phyloP scores from a whole-genome alignment of 768 basidiomycete genomes.

The Lactarius vividus region DNA sequence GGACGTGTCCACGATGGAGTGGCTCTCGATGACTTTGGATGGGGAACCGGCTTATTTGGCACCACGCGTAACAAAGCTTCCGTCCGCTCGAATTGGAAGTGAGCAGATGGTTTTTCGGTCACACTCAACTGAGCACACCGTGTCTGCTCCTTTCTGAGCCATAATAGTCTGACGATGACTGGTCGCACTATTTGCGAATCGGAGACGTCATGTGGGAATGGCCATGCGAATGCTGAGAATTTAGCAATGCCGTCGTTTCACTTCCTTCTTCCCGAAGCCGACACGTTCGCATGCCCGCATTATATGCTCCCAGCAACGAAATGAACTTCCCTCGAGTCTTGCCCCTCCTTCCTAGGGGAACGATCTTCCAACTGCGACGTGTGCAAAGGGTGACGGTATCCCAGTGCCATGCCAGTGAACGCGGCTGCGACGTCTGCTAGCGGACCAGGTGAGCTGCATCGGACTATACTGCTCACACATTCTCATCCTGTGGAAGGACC shows the following conservation, averaged over 20 bases:
- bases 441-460: conserved; percentile 11
- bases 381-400: neutral
- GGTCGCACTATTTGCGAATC: conserved; percentile 1
- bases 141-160: neutral
- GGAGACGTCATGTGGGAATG: conserved; percentile 17
- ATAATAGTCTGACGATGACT: neutral
- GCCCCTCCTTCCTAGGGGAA: conserved; percentile 7
- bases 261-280: conserved; percentile 1
- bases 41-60: neutral
- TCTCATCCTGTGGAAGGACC: neutral
- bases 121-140: neutral
- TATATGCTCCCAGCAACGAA: conserved; percentile 18
- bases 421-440: neutral
- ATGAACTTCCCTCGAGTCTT: conserved; percentile 13
- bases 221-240: conserved; percentile 13
- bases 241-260: conserved; percentile 7
- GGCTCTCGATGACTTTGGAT: neutral
- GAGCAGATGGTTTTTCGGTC: neutral
- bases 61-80: conserved; percentile 1
- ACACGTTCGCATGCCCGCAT: conserved; percentile 13
- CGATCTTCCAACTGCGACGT: conserved; percentile 8
- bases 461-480: neutral
- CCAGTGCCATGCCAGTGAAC: neutral
- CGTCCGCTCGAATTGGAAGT: neutral
- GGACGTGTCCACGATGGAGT: neutral